A percentile compares a stretch with the other conserved stretches of the same genome.
These are phyloP conservation scores for Coccomyxa sp. DNA, from an alignment of 139 green algal genomes.

Conservation along the genomic window DNA sequence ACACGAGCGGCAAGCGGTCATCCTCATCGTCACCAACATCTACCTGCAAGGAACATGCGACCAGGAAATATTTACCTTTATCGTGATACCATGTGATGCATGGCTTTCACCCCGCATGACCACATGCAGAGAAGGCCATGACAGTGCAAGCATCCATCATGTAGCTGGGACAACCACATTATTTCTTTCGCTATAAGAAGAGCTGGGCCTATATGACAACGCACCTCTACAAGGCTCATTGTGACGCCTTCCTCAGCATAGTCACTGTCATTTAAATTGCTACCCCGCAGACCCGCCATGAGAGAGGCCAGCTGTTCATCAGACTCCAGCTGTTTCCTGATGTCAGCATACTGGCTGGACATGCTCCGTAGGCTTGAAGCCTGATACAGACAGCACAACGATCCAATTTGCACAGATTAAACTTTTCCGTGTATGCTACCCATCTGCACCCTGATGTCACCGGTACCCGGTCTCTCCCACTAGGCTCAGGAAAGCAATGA, in stretches of 20 bases:
- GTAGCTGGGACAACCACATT: too few relatives aligned
- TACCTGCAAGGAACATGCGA: conserved; percentile 17
- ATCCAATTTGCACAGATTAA: too few relatives aligned
- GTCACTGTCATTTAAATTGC: conserved; percentile 81
- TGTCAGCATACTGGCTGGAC: background rate
- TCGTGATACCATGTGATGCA: too few relatives aligned
- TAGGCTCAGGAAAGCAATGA: too few relatives aligned
- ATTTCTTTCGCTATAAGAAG: too few relatives aligned
- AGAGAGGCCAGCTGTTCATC: conserved; percentile 71
- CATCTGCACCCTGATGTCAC: too few relatives aligned
- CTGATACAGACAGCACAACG: too few relatives aligned
- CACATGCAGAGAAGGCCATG: background rate
- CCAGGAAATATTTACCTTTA: background rate
- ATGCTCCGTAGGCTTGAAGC: background rate
- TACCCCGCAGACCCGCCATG: conserved; percentile 79
- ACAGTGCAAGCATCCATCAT: background rate
- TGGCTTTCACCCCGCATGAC: too few relatives aligned
- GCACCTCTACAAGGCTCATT: conserved; percentile 68
- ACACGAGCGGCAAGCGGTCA: conserved; percentile 77
- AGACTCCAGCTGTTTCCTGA: conserved; percentile 36
- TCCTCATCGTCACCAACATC: conserved; percentile 25
- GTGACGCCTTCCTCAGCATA: conserved; percentile 74
- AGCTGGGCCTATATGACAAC: background rate
- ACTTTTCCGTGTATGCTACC: too few relatives aligned
- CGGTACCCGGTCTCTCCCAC: too few relatives aligned